Percentiles rank a stretch among this genome's conserved stretches.
Conservation (phyloP, 2,329 filamentous ascomycete species). For the Camillea tinctor region DNA sequence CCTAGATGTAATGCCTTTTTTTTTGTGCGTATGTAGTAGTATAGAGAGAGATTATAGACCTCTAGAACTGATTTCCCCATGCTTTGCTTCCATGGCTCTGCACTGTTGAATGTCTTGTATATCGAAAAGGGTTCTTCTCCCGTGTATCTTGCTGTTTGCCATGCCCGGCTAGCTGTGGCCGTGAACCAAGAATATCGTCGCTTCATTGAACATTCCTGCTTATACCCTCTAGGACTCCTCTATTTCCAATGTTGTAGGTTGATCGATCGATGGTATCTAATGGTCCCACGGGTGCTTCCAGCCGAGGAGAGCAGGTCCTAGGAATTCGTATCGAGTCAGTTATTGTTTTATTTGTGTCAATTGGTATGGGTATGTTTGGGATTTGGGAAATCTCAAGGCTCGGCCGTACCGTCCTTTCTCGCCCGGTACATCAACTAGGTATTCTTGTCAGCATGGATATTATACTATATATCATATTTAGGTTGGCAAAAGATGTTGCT, state of each 20-base stretch:
- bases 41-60: slow-evolving; percentile 4
- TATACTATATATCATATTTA: background rate
- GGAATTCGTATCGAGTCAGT: slow-evolving; percentile 20
- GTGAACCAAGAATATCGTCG: slow-evolving; percentile 4
- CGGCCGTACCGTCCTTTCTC: slow-evolving; percentile 78
- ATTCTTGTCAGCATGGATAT: slow-evolving; percentile 10
- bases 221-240: background rate
- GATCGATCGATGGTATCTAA: slow-evolving; percentile 45
- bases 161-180: slow-evolving; percentile 1
- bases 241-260: background rate
- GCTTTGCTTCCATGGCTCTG: slow-evolving; percentile 9
- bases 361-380: background rate
- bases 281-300: slow-evolving; percentile 98
- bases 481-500: slow-evolving; percentile 37
- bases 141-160: slow-evolving; percentile 5
- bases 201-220: slow-evolving; percentile 1
- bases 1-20: slow-evolving; percentile 11
- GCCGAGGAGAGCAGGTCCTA: slow-evolving; percentile 76
- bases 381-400: no score
- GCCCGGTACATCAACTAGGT: slow-evolving; percentile 90
- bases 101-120: background rate
- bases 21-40: background rate
- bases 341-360: slow-evolving; percentile 5
- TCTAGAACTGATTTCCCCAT: slow-evolving; percentile 4
- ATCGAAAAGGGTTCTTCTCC: background rate